These are phyloP conservation scores for Metschnikowia amazonensis DNA, from an alignment of 805 yeast genomes.

Conservation along the genomic window DNA sequence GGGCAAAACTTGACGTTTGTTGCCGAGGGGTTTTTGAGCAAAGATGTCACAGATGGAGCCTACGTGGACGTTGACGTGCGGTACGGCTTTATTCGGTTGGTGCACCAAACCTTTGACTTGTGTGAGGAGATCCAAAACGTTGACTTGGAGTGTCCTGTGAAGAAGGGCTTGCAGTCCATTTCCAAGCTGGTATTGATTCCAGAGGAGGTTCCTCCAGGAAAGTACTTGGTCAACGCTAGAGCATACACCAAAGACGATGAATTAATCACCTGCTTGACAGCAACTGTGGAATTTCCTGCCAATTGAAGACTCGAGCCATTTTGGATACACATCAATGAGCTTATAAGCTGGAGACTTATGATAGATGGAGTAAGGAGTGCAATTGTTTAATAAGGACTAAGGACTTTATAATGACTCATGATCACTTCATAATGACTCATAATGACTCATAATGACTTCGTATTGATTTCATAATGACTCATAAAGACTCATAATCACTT, in stretches of 20 bases:
- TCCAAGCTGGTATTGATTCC: constrained; percentile 80
- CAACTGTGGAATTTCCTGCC: constrained; percentile 57
- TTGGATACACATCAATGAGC: no score
- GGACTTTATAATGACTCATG: no score
- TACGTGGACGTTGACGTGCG: constrained; percentile 92
- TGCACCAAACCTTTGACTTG: constrained; percentile 87
- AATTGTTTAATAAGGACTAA: no score
- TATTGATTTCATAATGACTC: no score
- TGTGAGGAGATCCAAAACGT: constrained; percentile 85
- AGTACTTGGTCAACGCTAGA: constrained; percentile 78
- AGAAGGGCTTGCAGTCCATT: constrained; percentile 62
- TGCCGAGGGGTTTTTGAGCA: constrained; percentile 63
- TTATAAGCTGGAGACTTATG: no score
- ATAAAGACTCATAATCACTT: no score
- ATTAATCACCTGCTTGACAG: constrained; percentile 79
- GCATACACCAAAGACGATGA: constrained; percentile 85
- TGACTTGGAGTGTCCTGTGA: constrained; percentile 80
- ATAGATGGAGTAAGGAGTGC: no score
- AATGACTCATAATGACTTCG: no score
- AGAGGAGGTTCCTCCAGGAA: constrained; percentile 91
- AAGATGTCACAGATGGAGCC: constrained; percentile 73
- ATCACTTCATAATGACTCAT: no score
- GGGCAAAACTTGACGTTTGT: constrained; percentile 79
- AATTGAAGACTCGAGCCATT: no score
- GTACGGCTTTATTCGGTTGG: constrained; percentile 83